These are phyloP conservation scores for Aspergillus persii DNA, from an alignment of 2,329 filamentous ascomycete species.

Conservation along the genomic window DNA sequence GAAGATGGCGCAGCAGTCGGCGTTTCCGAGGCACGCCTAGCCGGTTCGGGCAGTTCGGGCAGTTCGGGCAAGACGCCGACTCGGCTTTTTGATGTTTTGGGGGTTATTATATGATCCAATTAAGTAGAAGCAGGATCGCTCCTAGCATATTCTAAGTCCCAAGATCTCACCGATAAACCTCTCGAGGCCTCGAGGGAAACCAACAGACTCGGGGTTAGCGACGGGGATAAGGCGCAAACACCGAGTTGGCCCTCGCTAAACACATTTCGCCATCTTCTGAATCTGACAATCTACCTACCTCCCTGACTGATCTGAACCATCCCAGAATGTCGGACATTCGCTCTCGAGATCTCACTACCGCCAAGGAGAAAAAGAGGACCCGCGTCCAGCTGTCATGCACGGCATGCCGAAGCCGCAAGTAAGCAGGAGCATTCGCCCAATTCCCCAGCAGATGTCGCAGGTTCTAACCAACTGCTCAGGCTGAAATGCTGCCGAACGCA, in stretches of 20 bases:
- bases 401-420: constrained; percentile 38
- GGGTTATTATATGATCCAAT: background rate
- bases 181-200: too few species aligned
- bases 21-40: background rate
- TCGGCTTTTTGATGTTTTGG: background rate
- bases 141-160: too few species aligned
- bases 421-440: constrained; percentile 4
- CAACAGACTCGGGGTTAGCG: too few species aligned
- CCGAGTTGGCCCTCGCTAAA: too few species aligned
- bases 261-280: too few species aligned
- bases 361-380: constrained; percentile 30
- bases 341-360: background rate
- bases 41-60: background rate
- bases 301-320: background rate
- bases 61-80: background rate
- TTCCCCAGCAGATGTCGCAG: too few species aligned
- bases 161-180: too few species aligned
- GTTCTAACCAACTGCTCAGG: constrained; percentile 13
- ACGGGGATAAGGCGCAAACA: too few species aligned
- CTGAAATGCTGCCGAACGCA: constrained; percentile 37
- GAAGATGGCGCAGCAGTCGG: background rate
- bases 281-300: too few species aligned
- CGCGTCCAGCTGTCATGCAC: constrained; percentile 40
- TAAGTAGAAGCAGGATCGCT: too few species aligned
- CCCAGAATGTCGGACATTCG: background rate